A percentile compares a stretch with the other conserved stretches of the same genome.
Evolutionary conservation across 169 alveolate species (phyloP).

Genomic region (Cryptosporidium felis): DNA sequence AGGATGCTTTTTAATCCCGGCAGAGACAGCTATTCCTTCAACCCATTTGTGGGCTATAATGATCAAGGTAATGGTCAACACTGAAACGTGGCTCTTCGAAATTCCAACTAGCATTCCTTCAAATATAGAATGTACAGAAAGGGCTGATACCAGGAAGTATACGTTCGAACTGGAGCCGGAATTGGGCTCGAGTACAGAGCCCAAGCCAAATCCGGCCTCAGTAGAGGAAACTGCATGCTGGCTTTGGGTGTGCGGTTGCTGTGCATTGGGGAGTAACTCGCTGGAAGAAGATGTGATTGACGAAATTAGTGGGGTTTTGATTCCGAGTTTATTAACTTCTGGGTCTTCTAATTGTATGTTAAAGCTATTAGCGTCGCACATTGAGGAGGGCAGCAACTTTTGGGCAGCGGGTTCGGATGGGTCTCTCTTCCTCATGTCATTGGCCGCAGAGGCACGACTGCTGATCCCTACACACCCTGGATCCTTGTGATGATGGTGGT

Average conservation of each 20-base stretch:
- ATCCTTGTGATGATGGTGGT: conserved; percentile 69
- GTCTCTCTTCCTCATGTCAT: neutral
- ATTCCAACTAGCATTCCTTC: conserved; percentile 69
- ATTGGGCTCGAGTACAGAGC: neutral
- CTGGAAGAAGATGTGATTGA: too few species aligned
- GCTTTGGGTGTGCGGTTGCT: too few species aligned
- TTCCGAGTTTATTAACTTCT: neutral
- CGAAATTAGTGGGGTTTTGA: neutral
- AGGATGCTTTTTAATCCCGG: conserved; percentile 59
- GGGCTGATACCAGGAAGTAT: conserved; percentile 56
- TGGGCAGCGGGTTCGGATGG: neutral
- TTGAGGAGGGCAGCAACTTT: neutral
- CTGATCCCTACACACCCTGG: conserved; percentile 61
- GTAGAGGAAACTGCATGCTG: too few species aligned
- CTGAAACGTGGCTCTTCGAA: conserved; percentile 25
- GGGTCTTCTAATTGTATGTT: neutral
- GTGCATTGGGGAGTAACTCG: too few species aligned
- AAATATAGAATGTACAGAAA: conserved; percentile 55
- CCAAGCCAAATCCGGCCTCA: too few species aligned
- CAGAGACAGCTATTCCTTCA: conserved; percentile 69
- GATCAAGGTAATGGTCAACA: conserved; percentile 20
- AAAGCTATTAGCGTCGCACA: conserved; percentile 18
- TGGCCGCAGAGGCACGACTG: neutral
- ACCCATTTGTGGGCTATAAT: conserved; percentile 69
- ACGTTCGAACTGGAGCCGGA: conserved; percentile 24